A percentile compares a stretch with the other conserved stretches of the same genome.
Evolutionary conservation across 2,329 filamentous ascomycete species (phyloP).

Genomic region (Monosporascus sp.): DNA sequence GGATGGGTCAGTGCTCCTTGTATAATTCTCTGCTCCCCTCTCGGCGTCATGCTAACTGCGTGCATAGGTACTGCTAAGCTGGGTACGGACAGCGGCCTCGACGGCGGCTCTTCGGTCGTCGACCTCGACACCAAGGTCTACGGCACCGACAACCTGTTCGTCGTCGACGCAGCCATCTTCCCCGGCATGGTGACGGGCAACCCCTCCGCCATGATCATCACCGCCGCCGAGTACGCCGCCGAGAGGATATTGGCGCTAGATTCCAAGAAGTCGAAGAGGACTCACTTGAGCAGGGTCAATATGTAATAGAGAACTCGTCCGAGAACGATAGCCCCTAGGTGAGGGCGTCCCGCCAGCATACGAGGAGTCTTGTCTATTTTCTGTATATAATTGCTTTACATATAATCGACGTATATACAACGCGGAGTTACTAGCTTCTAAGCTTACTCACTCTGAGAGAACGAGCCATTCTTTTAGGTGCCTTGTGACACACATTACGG

Average conservation of each 20-base stretch:
- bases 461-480: too few species aligned
- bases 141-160: constrained; percentile 62
- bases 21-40: not conserved
- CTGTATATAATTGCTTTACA: too few species aligned
- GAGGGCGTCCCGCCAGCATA: too few species aligned
- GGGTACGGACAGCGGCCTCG: constrained; percentile 49
- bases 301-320: not conserved
- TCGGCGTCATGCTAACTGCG: too few species aligned
- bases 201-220: constrained; percentile 42
- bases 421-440: too few species aligned
- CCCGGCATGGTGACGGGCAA: constrained; percentile 66
- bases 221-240: constrained; percentile 33
- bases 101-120: constrained; percentile 53
- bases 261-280: not conserved
- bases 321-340: too few species aligned
- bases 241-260: constrained; percentile 25
- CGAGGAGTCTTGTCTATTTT: too few species aligned
- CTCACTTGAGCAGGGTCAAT: not conserved
- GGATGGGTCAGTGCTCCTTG: constrained; percentile 34
- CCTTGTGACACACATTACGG: too few species aligned
- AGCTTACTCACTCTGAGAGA: too few species aligned
- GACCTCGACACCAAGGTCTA: constrained; percentile 61
- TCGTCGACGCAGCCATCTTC: constrained; percentile 65
- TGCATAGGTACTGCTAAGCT: constrained; percentile 48
- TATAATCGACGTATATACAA: too few species aligned